phyloP scores from a whole-genome alignment of 2,329 filamentous ascomycete genomes.

The Bipolaris zeicola region DNA sequence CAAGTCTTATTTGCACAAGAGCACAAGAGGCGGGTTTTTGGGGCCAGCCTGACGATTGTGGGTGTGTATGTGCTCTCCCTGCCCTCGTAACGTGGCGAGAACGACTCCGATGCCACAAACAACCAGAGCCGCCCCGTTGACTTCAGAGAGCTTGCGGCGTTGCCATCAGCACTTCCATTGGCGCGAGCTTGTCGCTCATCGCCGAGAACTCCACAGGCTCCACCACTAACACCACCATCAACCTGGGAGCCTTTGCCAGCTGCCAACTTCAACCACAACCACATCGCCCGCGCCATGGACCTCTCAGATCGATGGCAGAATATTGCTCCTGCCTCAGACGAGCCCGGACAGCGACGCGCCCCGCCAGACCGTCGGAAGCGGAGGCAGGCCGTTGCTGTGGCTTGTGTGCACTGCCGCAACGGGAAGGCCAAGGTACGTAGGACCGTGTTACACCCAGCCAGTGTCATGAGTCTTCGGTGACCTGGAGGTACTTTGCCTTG shows the following conservation, averaged over 20 bases:
- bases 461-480: background rate
- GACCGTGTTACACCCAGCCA: conserved; percentile 4
- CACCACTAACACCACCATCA: conserved; percentile 5
- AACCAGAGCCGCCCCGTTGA: background rate
- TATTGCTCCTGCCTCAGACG: conserved; percentile 33
- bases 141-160: background rate
- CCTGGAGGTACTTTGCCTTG: conserved; percentile 1
- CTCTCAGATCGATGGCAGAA: conserved; percentile 29
- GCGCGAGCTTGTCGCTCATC: conserved; percentile 6
- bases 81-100: conserved; percentile 5
- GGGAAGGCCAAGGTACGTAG: conserved; percentile 34
- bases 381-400: conserved; percentile 30
- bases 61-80: background rate
- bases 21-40: background rate
- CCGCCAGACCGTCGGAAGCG: conserved; percentile 24
- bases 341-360: conserved; percentile 26
- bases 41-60: background rate
- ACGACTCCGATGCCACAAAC: conserved; percentile 2
- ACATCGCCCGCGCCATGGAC: conserved; percentile 20
- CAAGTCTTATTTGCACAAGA: conserved; percentile 8
- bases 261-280: conserved; percentile 1
- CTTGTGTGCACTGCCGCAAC: conserved; percentile 30
- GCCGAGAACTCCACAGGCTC: conserved; percentile 12
- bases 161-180: conserved; percentile 1
- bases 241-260: conserved; percentile 1